phyloP scores from a whole-genome alignment of 441 rosid species.

The Corymbia calophylla region DNA sequence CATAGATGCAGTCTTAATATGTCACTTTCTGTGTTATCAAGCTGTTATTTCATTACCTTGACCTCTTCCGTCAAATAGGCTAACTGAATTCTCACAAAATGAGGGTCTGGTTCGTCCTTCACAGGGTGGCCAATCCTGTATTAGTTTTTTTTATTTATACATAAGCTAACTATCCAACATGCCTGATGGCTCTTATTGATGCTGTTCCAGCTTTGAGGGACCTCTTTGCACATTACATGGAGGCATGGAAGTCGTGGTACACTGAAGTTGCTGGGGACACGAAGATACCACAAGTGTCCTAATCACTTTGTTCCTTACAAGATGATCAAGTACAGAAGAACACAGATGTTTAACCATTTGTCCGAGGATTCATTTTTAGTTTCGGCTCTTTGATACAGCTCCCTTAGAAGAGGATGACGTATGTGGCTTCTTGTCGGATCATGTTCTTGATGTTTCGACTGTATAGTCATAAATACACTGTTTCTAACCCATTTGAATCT shows the following conservation, averaged over 20 bases:
- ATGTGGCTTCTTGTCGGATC: neutral
- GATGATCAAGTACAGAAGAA: neutral
- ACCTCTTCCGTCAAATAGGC: neutral
- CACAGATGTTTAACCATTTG: neutral
- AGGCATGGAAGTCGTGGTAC: constrained; percentile 69
- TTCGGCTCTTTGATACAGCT: neutral
- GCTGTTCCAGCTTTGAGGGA: constrained; percentile 50
- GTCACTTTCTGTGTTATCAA: neutral
- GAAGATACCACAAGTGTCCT: constrained; percentile 8
- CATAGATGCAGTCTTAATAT: neutral
- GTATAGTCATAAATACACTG: neutral
- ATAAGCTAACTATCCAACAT: neutral
- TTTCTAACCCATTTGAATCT: neutral
- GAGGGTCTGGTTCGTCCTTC: neutral
- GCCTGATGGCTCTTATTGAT: constrained; percentile 8
- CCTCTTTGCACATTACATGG: constrained; percentile 61
- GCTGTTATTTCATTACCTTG: neutral
- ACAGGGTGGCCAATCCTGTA: neutral
- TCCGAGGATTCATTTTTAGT: neutral
- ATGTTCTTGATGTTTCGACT: neutral
- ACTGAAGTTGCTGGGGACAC: constrained; percentile 42
- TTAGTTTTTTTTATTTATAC: neutral
- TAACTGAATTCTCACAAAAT: neutral
- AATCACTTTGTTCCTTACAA: neutral
- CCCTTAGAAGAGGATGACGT: neutral